phyloP scores from a whole-genome alignment of 1,284 basidiomycete genomes.

The Xanthoconium separans region DNA sequence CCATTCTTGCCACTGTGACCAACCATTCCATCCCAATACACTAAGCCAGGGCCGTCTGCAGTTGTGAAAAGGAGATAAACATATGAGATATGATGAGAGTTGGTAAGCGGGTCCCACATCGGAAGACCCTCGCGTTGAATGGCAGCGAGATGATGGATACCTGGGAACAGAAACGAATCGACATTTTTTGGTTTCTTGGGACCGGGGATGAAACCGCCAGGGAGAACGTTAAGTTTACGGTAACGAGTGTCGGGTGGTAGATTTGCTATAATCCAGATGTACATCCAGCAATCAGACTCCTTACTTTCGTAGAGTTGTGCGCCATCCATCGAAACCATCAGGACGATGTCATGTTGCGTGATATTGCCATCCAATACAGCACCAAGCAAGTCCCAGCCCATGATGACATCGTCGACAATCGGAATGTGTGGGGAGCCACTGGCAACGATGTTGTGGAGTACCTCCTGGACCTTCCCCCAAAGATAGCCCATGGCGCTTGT shows the following conservation, averaged over 20 bases:
- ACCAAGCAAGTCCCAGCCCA: slow-evolving; percentile 10
- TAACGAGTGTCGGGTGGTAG: background rate
- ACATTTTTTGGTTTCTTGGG: slow-evolving; percentile 11
- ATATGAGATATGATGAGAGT: background rate
- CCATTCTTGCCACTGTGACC: slow-evolving; percentile 8
- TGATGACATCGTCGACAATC: background rate
- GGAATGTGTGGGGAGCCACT: background rate
- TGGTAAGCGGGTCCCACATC: background rate
- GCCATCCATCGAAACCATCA: slow-evolving; percentile 4
- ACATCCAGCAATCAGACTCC: slow-evolving; percentile 14
- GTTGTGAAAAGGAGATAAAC: slow-evolving; percentile 1
- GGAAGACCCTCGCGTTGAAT: background rate
- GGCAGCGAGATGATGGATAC: slow-evolving; percentile 1
- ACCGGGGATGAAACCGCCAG: slow-evolving; percentile 8
- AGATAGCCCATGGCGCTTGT: background rate
- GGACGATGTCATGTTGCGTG: background rate
- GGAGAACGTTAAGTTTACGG: background rate
- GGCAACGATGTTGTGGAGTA: background rate
- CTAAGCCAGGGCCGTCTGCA: background rate
- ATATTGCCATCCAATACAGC: slow-evolving; percentile 1
- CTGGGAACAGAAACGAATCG: slow-evolving; percentile 2
- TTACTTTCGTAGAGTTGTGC: background rate
- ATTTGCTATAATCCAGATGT: slow-evolving; percentile 5
- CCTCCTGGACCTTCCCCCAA: background rate
- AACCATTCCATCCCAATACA: slow-evolving; percentile 7